Evolutionary conservation across 305 asterid species (phyloP), one percentile per base, ranked within the genome.

Genomic region (Fraxinus floribunda): DNA sequence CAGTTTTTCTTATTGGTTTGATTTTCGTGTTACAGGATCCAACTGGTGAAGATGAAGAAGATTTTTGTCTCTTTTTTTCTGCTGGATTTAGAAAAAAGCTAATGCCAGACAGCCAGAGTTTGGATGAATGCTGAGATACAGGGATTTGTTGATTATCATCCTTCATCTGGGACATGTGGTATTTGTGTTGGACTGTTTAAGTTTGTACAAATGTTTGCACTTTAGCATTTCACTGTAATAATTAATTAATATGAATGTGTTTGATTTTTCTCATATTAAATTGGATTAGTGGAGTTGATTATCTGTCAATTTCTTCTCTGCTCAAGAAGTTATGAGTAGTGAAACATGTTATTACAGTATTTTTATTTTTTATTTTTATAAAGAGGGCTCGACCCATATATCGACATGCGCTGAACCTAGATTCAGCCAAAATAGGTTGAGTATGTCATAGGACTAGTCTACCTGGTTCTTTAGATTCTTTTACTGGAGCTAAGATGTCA

Each of bases 201-300:
- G 77, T 62, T 62, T 86, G 89, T 85, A 81, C 81, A 87, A 86
- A 81, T 83, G 82, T 80, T 68, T 82, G 81, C 75, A 81, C 82
- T 81, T 79, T 32, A 57, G 74, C 30, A 2, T 83, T 83, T 29
- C 44, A 39, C 24, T 83, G 84, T 83, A 85, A 78, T 82, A 80
- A 79, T 83, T 79, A 64, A 20, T 83, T 79, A 22, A 7, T 24
- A 64, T 81, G 77, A 34, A 29, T 57, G 29, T 80, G 83, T 78
- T 66, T 62, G 38, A 52, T 60, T 70, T 46, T 46, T 79, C 36
- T 36, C 32, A 4, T 38, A 13, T 73, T 52, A n/a, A 44, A 44
- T 44, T 44, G 78, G 49, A 49, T 72, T 83, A 57, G 13, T 78
- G 64, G 38, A 16, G 44, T 34, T 57, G 34, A 44, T 44, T 44